Percentiles rank a stretch among this genome's conserved stretches.
Evolutionary conservation across 257 asterid genomes (phyloP).

Genomic region (Solanum pimpinellifolium): DNA sequence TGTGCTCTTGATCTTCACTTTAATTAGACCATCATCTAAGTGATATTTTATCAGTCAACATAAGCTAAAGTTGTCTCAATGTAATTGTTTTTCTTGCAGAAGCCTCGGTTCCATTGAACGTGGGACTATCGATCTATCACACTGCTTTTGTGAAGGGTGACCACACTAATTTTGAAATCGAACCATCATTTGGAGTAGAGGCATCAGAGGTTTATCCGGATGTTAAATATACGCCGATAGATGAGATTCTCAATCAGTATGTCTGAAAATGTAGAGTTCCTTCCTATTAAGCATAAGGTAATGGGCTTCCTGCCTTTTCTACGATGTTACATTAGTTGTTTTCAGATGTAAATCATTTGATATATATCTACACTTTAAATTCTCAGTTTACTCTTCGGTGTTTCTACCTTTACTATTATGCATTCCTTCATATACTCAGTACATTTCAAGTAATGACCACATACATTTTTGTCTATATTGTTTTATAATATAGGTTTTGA

Average conservation of each 20-base stretch:
- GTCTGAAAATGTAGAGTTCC: constrained; percentile 14
- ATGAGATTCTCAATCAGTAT: constrained; percentile 30
- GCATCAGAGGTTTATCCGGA: constrained; percentile 64
- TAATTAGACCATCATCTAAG: not conserved
- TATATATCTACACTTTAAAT: not conserved
- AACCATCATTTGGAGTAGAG: constrained; percentile 49
- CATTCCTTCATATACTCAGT: too few relatives aligned
- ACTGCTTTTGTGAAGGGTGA: constrained; percentile 47
- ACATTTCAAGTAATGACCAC: not conserved
- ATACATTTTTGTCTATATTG: not conserved
- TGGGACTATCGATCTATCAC: constrained; percentile 31
- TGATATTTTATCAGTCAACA: not conserved
- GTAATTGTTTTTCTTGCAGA: constrained; percentile 14
- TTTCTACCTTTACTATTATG: too few relatives aligned
- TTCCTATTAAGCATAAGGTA: not conserved
- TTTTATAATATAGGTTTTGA: too few relatives aligned
- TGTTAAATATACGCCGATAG: constrained; percentile 50
- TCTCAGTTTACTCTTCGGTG: not conserved
- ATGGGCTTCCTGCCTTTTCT: not conserved
- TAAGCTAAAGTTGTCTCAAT: not conserved
- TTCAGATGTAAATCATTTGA: not conserved
- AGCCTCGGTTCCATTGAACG: constrained; percentile 32
- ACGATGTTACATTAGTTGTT: not conserved
- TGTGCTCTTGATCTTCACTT: too few relatives aligned
- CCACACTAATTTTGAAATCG: constrained; percentile 44